A percentile compares a stretch with the other conserved stretches of the same genome.
These are phyloP conservation scores for Zea luxurians DNA, from an alignment of 176 grass and related monocot species.

Conservation along the genomic window DNA sequence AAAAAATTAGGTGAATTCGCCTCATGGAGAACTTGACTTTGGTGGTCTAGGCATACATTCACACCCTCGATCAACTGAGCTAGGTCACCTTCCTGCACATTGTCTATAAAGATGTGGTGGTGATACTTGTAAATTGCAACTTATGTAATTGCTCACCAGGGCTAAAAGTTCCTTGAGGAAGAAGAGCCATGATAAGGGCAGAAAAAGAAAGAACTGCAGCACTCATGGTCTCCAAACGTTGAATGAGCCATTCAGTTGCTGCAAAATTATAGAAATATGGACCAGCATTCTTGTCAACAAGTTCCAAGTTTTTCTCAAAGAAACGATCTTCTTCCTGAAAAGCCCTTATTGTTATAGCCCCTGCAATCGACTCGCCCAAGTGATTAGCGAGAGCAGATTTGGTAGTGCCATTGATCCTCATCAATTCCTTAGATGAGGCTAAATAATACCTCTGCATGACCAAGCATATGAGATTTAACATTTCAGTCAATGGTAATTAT, in stretches of 20 bases:
- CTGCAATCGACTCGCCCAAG: slow-evolving; percentile 80
- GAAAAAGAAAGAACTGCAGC: slow-evolving; percentile 72
- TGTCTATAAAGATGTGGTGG: not conserved
- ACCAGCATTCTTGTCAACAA: slow-evolving; percentile 84
- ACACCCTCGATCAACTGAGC: not conserved
- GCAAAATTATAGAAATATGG: slow-evolving; percentile 84
- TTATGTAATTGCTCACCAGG: slow-evolving; percentile 50
- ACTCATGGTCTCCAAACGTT: slow-evolving; percentile 75
- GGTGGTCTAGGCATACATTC: no score
- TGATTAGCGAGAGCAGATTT: slow-evolving; percentile 90
- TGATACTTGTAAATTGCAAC: slow-evolving; percentile 1
- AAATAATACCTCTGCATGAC: slow-evolving; percentile 79
- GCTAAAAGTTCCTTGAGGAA: slow-evolving; percentile 82
- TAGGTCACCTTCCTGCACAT: not conserved
- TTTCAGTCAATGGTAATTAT: not conserved
- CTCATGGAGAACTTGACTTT: no score
- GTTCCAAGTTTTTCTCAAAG: slow-evolving; percentile 68
- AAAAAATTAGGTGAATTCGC: not conserved
- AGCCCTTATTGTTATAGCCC: slow-evolving; percentile 77
- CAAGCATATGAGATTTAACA: slow-evolving; percentile 24
- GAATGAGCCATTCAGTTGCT: slow-evolving; percentile 86
- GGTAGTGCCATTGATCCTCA: slow-evolving; percentile 94
- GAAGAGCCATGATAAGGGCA: slow-evolving; percentile 74
- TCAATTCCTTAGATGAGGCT: slow-evolving; percentile 85
- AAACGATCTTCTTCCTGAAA: slow-evolving; percentile 84